Percentiles rank a stretch among this genome's conserved stretches.
Evolutionary conservation across 495 filamentous ascomycete genomes (phyloP).

Genomic region (Penicillium malachiteum): DNA sequence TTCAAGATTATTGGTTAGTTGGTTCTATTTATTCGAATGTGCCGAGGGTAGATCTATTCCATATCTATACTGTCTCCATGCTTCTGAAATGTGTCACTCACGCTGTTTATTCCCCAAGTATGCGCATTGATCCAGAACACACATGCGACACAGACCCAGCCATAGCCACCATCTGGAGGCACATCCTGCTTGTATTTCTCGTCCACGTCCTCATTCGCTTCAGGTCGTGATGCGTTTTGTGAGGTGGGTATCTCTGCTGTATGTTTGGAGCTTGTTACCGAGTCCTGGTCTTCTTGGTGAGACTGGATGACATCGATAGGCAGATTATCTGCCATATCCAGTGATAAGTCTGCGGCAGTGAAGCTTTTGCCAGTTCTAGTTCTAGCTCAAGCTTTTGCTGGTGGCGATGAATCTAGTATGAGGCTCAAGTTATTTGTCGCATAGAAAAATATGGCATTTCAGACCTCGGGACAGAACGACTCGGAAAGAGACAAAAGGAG

Average conservation of each 20-base stretch:
- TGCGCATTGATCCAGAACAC: constrained; percentile 55
- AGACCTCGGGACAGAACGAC: not conserved
- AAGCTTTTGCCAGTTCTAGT: not conserved
- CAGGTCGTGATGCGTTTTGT: constrained; percentile 1
- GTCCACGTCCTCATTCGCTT: constrained; percentile 26
- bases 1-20: constrained; percentile 7
- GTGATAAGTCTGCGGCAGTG: not conserved
- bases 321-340: constrained; percentile 35
- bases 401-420: not conserved
- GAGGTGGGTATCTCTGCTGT: constrained; percentile 7
- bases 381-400: not conserved
- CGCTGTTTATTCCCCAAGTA: constrained; percentile 55
- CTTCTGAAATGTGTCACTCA: constrained; percentile 29
- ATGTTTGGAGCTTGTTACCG: constrained; percentile 7
- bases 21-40: too few relatives aligned
- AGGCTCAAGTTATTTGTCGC: not conserved
- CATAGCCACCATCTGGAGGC: constrained; percentile 56
- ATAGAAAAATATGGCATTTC: too few relatives aligned
- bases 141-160: constrained; percentile 53
- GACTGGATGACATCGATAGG: constrained; percentile 39
- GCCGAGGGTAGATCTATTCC: too few relatives aligned
- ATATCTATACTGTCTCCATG: too few relatives aligned
- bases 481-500: not conserved
- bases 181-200: constrained; percentile 35
- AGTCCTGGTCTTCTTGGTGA: constrained; percentile 23